A percentile compares a stretch with the other conserved stretches of the same genome.
phyloP scores from a whole-genome alignment of 2,329 filamentous ascomycete species.

The Colletotrichum sp. region DNA sequence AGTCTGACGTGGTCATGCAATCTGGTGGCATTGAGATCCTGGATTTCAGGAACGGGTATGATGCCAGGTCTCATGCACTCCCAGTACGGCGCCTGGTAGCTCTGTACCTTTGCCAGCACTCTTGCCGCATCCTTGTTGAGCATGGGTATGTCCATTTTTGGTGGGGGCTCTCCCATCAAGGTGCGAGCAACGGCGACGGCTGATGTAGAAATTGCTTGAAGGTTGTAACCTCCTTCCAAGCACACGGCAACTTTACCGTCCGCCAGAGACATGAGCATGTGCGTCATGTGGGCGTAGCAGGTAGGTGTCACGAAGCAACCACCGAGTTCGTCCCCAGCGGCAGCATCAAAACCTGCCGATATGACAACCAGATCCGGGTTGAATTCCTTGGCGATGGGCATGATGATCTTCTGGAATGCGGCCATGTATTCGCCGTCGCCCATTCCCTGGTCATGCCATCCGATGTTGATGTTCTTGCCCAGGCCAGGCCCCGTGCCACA shows the following conservation, averaged over 20 bases:
- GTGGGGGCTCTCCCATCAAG: slow-evolving; percentile 92
- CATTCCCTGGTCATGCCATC: slow-evolving; percentile 78
- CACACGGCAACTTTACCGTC: slow-evolving; percentile 90
- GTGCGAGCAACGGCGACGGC: slow-evolving; percentile 90
- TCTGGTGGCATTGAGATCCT: slow-evolving; percentile 61
- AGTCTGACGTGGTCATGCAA: slow-evolving; percentile 82
- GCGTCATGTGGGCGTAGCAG: slow-evolving; percentile 98
- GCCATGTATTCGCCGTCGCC: slow-evolving; percentile 96
- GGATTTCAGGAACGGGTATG: slow-evolving; percentile 57
- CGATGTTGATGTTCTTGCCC: slow-evolving; percentile 71
- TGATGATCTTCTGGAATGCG: slow-evolving; percentile 93
- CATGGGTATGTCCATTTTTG: slow-evolving; percentile 60
- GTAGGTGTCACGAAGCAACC: slow-evolving; percentile 90
- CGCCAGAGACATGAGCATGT: slow-evolving; percentile 97
- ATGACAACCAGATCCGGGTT: slow-evolving; percentile 94
- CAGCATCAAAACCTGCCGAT: slow-evolving; percentile 94
- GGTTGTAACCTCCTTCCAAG: slow-evolving; percentile 94
- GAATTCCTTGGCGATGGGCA: slow-evolving; percentile 95
- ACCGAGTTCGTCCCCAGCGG: slow-evolving; percentile 89
- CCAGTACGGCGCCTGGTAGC: slow-evolving; percentile 77
- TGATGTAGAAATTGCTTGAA: slow-evolving; percentile 89
- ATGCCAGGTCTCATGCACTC: slow-evolving; percentile 80
- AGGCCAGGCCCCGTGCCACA: slow-evolving; percentile 60
- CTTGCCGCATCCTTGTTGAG: slow-evolving; percentile 63
- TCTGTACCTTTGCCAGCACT: slow-evolving; percentile 63